phyloP scores from a whole-genome alignment of 1,284 basidiomycete genomes.

The Serendipita sp. region DNA sequence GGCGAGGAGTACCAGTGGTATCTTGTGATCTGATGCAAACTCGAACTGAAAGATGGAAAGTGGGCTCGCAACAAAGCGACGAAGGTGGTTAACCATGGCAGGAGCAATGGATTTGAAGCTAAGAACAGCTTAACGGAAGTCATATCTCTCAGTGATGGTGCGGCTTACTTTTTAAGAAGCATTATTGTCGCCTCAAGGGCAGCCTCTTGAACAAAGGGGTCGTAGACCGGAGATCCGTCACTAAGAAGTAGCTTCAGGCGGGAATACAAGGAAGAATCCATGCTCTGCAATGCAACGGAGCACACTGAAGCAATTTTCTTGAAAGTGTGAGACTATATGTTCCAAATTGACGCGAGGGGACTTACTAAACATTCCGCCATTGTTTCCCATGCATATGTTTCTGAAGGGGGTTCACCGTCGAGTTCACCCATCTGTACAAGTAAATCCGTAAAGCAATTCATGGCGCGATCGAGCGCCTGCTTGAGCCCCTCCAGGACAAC shows the following conservation, averaged over 20 bases:
- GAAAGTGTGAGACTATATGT: slow-evolving; percentile 16
- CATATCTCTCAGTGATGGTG: neutral
- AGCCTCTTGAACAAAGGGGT: slow-evolving; percentile 72
- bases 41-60: slow-evolving; percentile 79
- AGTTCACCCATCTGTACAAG: slow-evolving; percentile 63
- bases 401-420: slow-evolving; percentile 58
- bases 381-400: slow-evolving; percentile 78
- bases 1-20: slow-evolving; percentile 64
- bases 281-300: slow-evolving; percentile 54
- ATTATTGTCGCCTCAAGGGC: slow-evolving; percentile 70
- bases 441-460: slow-evolving; percentile 62
- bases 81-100: slow-evolving; percentile 65
- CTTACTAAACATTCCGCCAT: slow-evolving; percentile 67
- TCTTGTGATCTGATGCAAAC: slow-evolving; percentile 56
- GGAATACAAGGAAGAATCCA: slow-evolving; percentile 57
- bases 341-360: slow-evolving; percentile 19
- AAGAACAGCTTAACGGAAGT: neutral
- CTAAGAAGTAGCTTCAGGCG: slow-evolving; percentile 67
- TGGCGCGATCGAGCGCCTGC: slow-evolving; percentile 39
- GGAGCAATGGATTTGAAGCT: slow-evolving; percentile 73
- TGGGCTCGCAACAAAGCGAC: slow-evolving; percentile 80
- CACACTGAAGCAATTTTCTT: slow-evolving; percentile 84
- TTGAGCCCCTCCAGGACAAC: slow-evolving; percentile 31
- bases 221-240: slow-evolving; percentile 65
- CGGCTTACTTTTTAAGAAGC: slow-evolving; percentile 62